Conservation (phyloP, 2,329 filamentous ascomycete species). For the Aspergillus sp. region DNA sequence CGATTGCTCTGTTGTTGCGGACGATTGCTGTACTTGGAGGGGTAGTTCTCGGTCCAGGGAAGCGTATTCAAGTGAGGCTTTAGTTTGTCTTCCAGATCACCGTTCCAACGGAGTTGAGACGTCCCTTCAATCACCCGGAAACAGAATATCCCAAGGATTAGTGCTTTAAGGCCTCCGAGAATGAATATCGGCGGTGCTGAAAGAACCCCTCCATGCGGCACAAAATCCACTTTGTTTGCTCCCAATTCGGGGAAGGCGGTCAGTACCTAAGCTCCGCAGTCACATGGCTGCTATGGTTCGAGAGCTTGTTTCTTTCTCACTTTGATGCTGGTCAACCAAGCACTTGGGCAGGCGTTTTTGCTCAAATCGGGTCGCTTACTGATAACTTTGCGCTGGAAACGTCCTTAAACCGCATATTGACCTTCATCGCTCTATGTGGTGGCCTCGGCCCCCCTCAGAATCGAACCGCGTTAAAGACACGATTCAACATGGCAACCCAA, state of each 20-base stretch:
- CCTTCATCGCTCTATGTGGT: background rate
- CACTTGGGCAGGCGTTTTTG: background rate
- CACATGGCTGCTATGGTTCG: conserved; percentile 25
- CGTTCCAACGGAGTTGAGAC: conserved; percentile 9
- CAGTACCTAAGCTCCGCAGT: conserved; percentile 26
- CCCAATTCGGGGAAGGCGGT: conserved; percentile 15
- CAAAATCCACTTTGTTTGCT: conserved; percentile 3
- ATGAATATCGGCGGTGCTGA: conserved; percentile 3
- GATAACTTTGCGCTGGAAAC: background rate
- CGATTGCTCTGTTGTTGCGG: conserved; percentile 3
- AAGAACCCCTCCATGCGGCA: conserved; percentile 7
- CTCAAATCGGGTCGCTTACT: background rate
- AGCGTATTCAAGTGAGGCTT: conserved; percentile 26
- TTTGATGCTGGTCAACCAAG: background rate
- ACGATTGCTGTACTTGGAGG: conserved; percentile 8
- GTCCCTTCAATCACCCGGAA: background rate
- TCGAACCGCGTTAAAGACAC: conserved; percentile 1
- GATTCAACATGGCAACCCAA: conserved; percentile 36
- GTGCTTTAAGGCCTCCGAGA: background rate
- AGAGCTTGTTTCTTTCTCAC: conserved; percentile 20
- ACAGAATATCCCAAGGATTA: background rate
- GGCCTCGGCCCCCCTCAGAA: background rate
- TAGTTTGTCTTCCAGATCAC: conserved; percentile 26
- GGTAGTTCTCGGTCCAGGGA: conserved; percentile 7
- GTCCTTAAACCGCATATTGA: background rate